Base-by-base conservation (phyloP, 108 stramenopile genomes). In the Skeletonema menzelii region DNA sequence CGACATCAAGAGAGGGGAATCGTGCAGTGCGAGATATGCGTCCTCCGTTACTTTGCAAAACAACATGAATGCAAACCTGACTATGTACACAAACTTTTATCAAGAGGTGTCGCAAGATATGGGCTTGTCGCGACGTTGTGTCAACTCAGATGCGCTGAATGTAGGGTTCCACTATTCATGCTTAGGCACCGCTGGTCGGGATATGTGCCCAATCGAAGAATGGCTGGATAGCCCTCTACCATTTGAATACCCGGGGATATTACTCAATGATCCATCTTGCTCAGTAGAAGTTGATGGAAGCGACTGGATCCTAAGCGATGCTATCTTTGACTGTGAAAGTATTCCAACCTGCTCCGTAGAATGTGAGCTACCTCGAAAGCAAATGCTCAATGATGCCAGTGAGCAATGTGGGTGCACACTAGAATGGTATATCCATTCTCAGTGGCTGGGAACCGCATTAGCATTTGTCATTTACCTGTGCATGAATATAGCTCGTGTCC, bases 381-480 rank as follows among this genome's bases (percentile, higher is more conserved):
- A 49, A 20, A 28, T 58, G 42, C 55, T 85, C 65, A 68, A 40
- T 19, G 27, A 31, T 10, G 46, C 37, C 7, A 67, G 63, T 31
- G 75, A 78, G 44, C 19, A 47, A 27, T 82, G 84, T 27, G 82
- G 84, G 27, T 85, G 84, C 38, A 70, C 69, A 2, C 27, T 72
- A 24, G 84, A 85, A 60, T 85, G 84, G 84, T 74, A 60, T 13
- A 61, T 79, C 46, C 84, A 85, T 60, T 83, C 82, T 0, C 57
- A 82, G 22, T 80, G 78, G 84, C 67, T 83, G 38, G 67, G 75
- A 63, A 61, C 63, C 15, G 63, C 72, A 42, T 49, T 85, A 56
- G 76, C 82, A 14, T 56, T 83, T 49, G 42, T 82, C 13, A 26
- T 85, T 27, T 85, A 76, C 62, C 22, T 65, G 13, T 65, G 70